These are phyloP conservation scores for Melaleuca quinquenervia DNA, from an alignment of 345 rosid genomes.

Conservation along the genomic window DNA sequence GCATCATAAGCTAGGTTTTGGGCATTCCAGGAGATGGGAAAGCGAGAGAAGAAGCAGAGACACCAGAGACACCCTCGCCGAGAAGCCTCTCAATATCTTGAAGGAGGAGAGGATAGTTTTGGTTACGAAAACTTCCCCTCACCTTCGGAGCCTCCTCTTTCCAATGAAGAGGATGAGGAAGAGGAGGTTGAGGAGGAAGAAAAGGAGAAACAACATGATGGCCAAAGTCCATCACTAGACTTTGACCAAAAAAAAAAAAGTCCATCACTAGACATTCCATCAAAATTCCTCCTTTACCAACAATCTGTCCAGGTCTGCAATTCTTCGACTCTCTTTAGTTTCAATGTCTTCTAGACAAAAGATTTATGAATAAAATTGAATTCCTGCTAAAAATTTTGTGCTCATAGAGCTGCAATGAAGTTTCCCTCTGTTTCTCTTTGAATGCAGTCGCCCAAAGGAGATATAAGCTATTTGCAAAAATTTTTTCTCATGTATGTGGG, in stretches of 20 bases:
- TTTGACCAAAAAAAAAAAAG: no score
- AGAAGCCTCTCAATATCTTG: slow-evolving; percentile 33
- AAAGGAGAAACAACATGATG: slow-evolving; percentile 5
- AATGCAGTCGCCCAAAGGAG: slow-evolving; percentile 85
- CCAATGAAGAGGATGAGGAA: slow-evolving; percentile 7
- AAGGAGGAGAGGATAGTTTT: slow-evolving; percentile 8
- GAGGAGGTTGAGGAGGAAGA: slow-evolving; percentile 11
- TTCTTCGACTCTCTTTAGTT: neutral
- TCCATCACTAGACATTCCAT: slow-evolving; percentile 38
- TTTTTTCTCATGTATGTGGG: slow-evolving; percentile 77
- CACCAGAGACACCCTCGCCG: slow-evolving; percentile 30
- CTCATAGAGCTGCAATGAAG: neutral
- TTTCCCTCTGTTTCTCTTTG: neutral
- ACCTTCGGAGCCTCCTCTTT: slow-evolving; percentile 5
- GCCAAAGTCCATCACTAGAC: slow-evolving; percentile 13
- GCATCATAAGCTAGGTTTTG: neutral
- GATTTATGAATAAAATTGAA: neutral
- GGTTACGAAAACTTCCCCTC: slow-evolving; percentile 6
- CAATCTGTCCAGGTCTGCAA: slow-evolving; percentile 67
- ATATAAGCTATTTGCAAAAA: slow-evolving; percentile 81
- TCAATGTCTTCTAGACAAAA: neutral
- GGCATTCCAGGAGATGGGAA: slow-evolving; percentile 37
- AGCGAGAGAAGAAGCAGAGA: slow-evolving; percentile 59
- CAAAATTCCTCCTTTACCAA: slow-evolving; percentile 74
- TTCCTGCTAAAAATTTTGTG: neutral